A percentile compares a stretch with the other conserved stretches of the same genome.
phyloP scores from a whole-genome alignment of 2,329 filamentous ascomycete genomes.

The Phyllosticta citrichinensis region DNA sequence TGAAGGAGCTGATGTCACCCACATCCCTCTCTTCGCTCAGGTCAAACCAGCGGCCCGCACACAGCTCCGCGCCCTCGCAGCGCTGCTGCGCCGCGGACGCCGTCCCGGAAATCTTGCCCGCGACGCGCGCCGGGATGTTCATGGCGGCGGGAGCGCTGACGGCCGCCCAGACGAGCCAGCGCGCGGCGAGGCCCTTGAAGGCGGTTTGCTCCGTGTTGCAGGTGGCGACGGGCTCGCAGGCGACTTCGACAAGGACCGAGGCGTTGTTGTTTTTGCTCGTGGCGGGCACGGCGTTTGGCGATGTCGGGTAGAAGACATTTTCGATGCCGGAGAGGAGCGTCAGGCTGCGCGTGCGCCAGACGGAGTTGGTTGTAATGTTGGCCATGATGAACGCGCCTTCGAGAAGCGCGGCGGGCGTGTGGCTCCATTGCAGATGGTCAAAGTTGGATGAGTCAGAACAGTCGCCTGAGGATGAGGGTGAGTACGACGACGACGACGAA shows the following conservation, averaged over 20 bases:
- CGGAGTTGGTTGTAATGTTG: slow-evolving; percentile 34
- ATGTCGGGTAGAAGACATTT: not conserved
- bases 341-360: not conserved
- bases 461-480: slow-evolving; percentile 31
- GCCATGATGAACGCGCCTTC: slow-evolving; percentile 48
- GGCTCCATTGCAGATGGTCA: slow-evolving; percentile 47
- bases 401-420: slow-evolving; percentile 47
- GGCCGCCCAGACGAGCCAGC: slow-evolving; percentile 46
- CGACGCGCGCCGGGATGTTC: slow-evolving; percentile 29
- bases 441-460: slow-evolving; percentile 31
- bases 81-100: slow-evolving; percentile 32
- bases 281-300: slow-evolving; percentile 25
- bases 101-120: slow-evolving; percentile 35
- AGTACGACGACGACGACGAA: not conserved
- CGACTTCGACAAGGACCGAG: slow-evolving; percentile 53
- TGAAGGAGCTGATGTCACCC: slow-evolving; percentile 33
- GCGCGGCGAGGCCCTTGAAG: slow-evolving; percentile 66
- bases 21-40: slow-evolving; percentile 35
- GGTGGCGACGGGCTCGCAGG: slow-evolving; percentile 50
- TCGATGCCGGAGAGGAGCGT: not conserved
- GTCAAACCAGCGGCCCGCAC: slow-evolving; percentile 31
- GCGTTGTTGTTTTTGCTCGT: slow-evolving; percentile 43
- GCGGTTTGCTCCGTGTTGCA: slow-evolving; percentile 64
- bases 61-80: slow-evolving; percentile 33
- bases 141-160: slow-evolving; percentile 32